phyloP scores from a whole-genome alignment of 192 early-diverging fungal species.

The Kickxella alabastrina region DNA sequence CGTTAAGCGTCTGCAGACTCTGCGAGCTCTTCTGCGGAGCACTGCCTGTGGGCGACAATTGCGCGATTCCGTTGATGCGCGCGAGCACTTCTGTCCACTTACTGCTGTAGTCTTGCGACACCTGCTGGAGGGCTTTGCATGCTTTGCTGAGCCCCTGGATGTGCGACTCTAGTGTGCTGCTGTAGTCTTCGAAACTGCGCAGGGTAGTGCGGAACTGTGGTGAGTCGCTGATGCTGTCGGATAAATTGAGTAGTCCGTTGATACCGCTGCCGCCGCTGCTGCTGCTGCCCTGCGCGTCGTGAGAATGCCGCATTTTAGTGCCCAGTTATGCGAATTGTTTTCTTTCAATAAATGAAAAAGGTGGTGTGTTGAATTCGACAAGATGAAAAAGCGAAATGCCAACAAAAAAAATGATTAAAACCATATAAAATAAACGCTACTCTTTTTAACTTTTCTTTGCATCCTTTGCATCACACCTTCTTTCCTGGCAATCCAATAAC shows the following conservation, averaged over 20 bases:
- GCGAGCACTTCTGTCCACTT: slow-evolving; percentile 13
- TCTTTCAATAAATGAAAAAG: not conserved
- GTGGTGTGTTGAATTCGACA: not conserved
- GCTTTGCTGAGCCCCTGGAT: slow-evolving; percentile 35
- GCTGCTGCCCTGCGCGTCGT: too few relatives aligned
- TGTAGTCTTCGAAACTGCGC: slow-evolving; percentile 38
- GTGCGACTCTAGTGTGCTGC: slow-evolving; percentile 20
- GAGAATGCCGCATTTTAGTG: too few relatives aligned
- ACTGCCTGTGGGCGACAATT: slow-evolving; percentile 23
- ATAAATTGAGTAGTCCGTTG: slow-evolving; percentile 15
- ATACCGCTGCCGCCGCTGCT: not conserved
- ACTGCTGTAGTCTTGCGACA: slow-evolving; percentile 19
- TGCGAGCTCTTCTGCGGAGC: slow-evolving; percentile 15
- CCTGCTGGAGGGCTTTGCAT: slow-evolving; percentile 21
- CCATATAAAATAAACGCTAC: not conserved
- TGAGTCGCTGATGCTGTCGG: slow-evolving; percentile 38
- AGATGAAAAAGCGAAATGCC: not conserved
- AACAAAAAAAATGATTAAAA: not conserved
- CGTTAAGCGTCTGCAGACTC: slow-evolving; percentile 15
- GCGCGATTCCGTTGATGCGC: slow-evolving; percentile 12
- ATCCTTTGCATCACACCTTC: not conserved
- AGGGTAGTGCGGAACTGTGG: slow-evolving; percentile 36
- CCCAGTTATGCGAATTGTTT: too few relatives aligned
- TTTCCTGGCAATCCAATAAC: not conserved
- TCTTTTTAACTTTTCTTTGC: not conserved